Evolutionary conservation across 2,329 filamentous ascomycete genomes (phyloP), one percentile per base, ranked within the genome.

Genomic region (Penicillium crustosum): DNA sequence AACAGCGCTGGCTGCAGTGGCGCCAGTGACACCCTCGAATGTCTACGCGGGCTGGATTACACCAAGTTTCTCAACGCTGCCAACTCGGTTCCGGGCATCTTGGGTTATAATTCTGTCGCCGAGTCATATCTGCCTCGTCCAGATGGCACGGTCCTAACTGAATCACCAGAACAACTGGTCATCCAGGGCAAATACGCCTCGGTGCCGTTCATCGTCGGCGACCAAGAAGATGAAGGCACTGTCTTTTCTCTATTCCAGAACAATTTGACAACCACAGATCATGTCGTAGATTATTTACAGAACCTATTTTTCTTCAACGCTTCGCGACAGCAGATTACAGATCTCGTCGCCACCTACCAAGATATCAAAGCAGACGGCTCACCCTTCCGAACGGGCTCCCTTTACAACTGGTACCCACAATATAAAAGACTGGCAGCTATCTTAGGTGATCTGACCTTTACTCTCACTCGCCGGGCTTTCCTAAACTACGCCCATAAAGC

Each of bases 161-260:
- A 82, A 2, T 89, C 84, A 6, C 86, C 89, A 0, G 89, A 93
- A 0, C 54, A 81, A 0, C 76, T 90, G 5, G 75, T 82, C 2
- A 55, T 64, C 2, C 66, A 70, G 0, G 85, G 86, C 15, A 79
- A 80, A 60, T 87, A 84, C 61, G 81, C 85, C 8, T 78, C 80
- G 13, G 82, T 88, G 0, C 86, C 86, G 2, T 81, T 87, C 68
- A 87, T 88, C 55, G 82, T 89, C 39, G 89, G 90, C 42, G 83
- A 91, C 68, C 88, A 91, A 72, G 89, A 93, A 77, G 90, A 93
- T 68, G 89, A 93, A 73, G 89, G 89, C 19, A 91, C 89, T 0
- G 73, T 93, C 2, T 91, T 93, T 69, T 79, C 86, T 6, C 78
- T 93, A 35, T 87, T 88, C 71, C 88, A 90, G 62, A 69, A 74